Percentiles rank a stretch among this genome's conserved stretches.
phyloP scores from a whole-genome alignment of 208 protist species.

The Zelonia costaricensis region DNA sequence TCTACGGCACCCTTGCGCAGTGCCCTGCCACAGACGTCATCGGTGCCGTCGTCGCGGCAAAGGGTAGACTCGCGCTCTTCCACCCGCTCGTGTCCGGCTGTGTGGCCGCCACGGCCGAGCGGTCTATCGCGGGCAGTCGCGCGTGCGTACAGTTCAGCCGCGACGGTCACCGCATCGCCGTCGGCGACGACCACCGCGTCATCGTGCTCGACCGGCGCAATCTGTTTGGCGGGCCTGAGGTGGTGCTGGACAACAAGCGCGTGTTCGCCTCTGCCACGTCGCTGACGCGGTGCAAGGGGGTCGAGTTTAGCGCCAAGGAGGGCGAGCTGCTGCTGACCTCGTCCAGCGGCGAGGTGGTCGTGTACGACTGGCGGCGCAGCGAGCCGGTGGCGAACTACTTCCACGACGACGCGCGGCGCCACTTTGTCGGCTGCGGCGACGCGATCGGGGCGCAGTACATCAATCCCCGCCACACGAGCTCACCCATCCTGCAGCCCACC shows the following conservation, averaged over 20 bases:
- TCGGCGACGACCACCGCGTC: constrained; percentile 66
- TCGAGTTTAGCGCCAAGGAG: constrained; percentile 42
- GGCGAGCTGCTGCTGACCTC: constrained; percentile 61
- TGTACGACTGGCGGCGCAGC: constrained; percentile 38
- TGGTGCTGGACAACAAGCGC: constrained; percentile 31
- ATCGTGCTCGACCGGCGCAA: constrained; percentile 63
- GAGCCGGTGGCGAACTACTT: constrained; percentile 53
- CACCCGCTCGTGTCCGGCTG: constrained; percentile 79
- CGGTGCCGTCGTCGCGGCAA: constrained; percentile 47
- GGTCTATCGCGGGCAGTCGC: constrained; percentile 37
- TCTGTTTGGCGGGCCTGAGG: constrained; percentile 37
- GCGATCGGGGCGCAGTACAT: constrained; percentile 67
- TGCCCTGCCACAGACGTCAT: constrained; percentile 68
- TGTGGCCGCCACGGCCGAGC: constrained; percentile 57
- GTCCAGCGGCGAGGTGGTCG: constrained; percentile 56
- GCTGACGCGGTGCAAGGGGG: constrained; percentile 55
- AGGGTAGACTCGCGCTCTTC: constrained; percentile 66
- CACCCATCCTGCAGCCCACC: constrained; percentile 58
- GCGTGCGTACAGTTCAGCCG: constrained; percentile 52
- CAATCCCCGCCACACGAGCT: constrained; percentile 35
- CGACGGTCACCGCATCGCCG: constrained; percentile 53
- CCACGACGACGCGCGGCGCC: constrained; percentile 48
- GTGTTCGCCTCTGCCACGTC: constrained; percentile 46
- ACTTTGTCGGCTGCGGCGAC: constrained; percentile 65
- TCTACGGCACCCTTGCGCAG: constrained; percentile 69